Evolutionary conservation across 192 early-diverging fungal genomes (phyloP).

Genomic region (Entophlyctis helioformis): DNA sequence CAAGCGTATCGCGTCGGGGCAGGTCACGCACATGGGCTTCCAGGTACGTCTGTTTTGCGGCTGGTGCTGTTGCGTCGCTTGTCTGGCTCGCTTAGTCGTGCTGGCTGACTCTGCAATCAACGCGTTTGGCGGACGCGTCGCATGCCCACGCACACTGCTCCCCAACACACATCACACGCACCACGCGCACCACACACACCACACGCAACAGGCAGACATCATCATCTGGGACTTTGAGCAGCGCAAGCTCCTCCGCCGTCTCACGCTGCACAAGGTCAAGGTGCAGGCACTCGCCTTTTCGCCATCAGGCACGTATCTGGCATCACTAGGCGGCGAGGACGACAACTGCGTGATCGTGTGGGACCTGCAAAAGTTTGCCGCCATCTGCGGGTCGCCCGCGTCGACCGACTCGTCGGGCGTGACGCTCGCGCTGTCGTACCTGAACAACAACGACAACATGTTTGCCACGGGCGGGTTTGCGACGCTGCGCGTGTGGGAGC

Average conservation of each 20-base stretch:
- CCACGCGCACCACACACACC: no score
- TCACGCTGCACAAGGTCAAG: conserved; percentile 48
- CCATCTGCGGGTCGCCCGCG: conserved; percentile 42
- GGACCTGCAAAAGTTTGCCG: conserved; percentile 34
- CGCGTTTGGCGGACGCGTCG: background rate
- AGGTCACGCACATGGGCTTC: conserved; percentile 55
- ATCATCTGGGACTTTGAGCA: conserved; percentile 49
- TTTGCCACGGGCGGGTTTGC: conserved; percentile 42
- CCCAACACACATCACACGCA: no score
- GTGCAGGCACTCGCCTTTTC: conserved; percentile 44
- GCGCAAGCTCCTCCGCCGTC: conserved; percentile 16
- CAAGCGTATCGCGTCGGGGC: conserved; percentile 35
- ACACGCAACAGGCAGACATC: conserved; percentile 35
- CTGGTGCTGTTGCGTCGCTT: no score
- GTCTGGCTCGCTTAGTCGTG: no score
- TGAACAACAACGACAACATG: conserved; percentile 31
- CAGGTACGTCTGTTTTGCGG: conserved; percentile 18
- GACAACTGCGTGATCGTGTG: conserved; percentile 45
- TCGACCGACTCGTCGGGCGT: conserved; percentile 37
- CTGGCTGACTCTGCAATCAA: no score
- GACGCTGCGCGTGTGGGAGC: conserved; percentile 43
- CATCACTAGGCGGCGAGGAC: conserved; percentile 41
- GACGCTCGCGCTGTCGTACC: conserved; percentile 30
- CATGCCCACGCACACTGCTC: background rate
- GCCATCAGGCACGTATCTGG: conserved; percentile 35